Evolutionary conservation across 805 yeast species (phyloP).

Genomic region (Candida manassasensis): DNA sequence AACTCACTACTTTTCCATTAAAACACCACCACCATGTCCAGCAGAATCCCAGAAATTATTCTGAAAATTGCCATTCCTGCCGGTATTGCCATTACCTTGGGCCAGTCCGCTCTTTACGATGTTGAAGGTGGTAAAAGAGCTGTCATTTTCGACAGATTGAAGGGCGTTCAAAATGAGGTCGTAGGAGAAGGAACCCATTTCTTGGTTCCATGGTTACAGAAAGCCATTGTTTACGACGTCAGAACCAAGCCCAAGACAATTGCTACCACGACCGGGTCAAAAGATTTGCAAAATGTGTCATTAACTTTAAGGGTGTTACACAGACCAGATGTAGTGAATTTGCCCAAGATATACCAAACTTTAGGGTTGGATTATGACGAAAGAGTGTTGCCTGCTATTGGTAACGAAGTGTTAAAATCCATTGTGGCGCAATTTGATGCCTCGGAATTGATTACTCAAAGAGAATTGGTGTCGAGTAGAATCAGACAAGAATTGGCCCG

Average conservation of each 20-base stretch:
- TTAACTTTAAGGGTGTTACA: slow-evolving; percentile 89
- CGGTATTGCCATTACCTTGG: slow-evolving; percentile 64
- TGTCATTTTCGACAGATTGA: slow-evolving; percentile 85
- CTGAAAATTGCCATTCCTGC: slow-evolving; percentile 61
- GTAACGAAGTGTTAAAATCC: slow-evolving; percentile 84
- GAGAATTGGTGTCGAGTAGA: slow-evolving; percentile 88
- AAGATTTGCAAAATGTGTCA: slow-evolving; percentile 93
- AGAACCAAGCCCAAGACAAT: slow-evolving; percentile 93
- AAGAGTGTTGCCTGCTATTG: slow-evolving; percentile 87
- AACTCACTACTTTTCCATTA: neutral
- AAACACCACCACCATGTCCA: slow-evolving; percentile 20
- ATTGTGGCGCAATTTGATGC: slow-evolving; percentile 94
- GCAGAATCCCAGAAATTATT: slow-evolving; percentile 32
- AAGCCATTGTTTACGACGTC: slow-evolving; percentile 85
- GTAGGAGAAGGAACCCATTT: slow-evolving; percentile 97
- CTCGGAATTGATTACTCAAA: slow-evolving; percentile 93
- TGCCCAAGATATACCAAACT: slow-evolving; percentile 86
- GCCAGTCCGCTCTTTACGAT: slow-evolving; percentile 84
- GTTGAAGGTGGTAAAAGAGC: slow-evolving; percentile 96
- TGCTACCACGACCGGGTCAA: slow-evolving; percentile 92
- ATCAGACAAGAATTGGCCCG: slow-evolving; percentile 80
- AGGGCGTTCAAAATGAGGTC: slow-evolving; percentile 84
- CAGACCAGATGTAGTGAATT: slow-evolving; percentile 80
- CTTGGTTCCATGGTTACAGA: slow-evolving; percentile 92
- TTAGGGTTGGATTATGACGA: slow-evolving; percentile 94